A percentile compares a stretch with the other conserved stretches of the same genome.
phyloP scores from a whole-genome alignment of 495 filamentous ascomycete species.

The Margaritispora aquatica region DNA sequence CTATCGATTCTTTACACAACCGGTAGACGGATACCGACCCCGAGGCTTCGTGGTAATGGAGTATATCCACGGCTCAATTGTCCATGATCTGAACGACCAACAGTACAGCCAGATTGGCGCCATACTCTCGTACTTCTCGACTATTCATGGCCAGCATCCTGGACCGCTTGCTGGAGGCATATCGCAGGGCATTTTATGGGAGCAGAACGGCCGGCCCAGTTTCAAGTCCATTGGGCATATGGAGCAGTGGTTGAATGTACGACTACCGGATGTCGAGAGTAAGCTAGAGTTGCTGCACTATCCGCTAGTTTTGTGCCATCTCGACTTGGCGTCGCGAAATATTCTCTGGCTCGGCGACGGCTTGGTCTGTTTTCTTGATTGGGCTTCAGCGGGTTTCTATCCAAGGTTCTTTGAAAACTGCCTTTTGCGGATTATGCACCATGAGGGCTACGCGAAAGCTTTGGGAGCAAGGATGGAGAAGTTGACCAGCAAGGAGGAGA shows the following conservation, averaged over 20 bases:
- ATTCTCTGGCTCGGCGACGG: conserved; percentile 15
- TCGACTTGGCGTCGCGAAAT: conserved; percentile 22
- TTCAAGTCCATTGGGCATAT: conserved; percentile 6
- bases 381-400: conserved; percentile 24
- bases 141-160: conserved; percentile 14
- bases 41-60: conserved; percentile 32
- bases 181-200: conserved; percentile 4
- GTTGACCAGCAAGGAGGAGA: neutral
- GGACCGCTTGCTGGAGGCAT: conserved; percentile 9
- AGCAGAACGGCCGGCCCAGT: neutral
- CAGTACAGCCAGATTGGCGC: conserved; percentile 16
- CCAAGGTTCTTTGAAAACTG: conserved; percentile 19
- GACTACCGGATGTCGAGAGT: neutral
- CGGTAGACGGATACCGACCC: conserved; percentile 1
- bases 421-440: conserved; percentile 1
- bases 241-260: conserved; percentile 11
- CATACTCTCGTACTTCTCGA: conserved; percentile 26
- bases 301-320: conserved; percentile 20
- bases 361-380: conserved; percentile 16
- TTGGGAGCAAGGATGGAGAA: neutral
- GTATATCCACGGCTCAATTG: conserved; percentile 29
- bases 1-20: conserved; percentile 23
- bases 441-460: neutral
- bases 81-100: too few species aligned
- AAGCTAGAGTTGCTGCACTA: neutral